Base-by-base conservation (phyloP, 208 protist genomes). In the Trypanosoma scelopori region DNA sequence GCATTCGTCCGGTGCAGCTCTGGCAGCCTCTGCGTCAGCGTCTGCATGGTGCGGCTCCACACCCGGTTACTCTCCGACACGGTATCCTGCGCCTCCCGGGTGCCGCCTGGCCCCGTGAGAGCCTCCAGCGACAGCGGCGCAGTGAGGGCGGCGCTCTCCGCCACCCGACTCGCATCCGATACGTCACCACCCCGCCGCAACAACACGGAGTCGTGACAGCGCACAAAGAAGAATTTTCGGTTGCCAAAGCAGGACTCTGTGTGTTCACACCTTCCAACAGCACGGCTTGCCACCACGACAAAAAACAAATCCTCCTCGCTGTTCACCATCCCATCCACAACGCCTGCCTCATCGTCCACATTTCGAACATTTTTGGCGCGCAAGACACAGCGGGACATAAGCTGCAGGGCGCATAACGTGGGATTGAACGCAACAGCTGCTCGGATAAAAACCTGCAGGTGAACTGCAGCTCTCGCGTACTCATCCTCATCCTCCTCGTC, bases 201-300 rank as follows among this genome's bases (percentile, higher is more conserved):
- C 3, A 52, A 6, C 22, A 46, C 47, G 4, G 35, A 28, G 15
- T 45, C 32, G 16, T 48, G 15, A 45, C 47, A 70, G 13, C 51
- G 39, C 1, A 76, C 53, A 55, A 95, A 95, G 52, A 91, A 81
- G 61, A 95, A 92, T 22, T 87, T 89, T 25, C 76, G 76, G 28
- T 91, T 95, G 28, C 85, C 89, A 66, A 95, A 92, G 58, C 89
- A 95, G 22, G 75, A 50, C 0, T 50, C 58, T 35, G 72, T 55
- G 73, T 91, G 84, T 16, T 45, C 62, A 55, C 89, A 95, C 15
- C 59, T 58, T 4, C 78, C 84, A 0, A 88, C 74, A 3, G 79
- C 78, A 11, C 85, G 72, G 16, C 64, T 71, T 2, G 82, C 78
- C n/a, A 94, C 78, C 20, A 92, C 68, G 12, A 94, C 59, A 55